phyloP scores from a whole-genome alignment of 2,329 filamentous ascomycete genomes.

The Teratosphaeria destructans region DNA sequence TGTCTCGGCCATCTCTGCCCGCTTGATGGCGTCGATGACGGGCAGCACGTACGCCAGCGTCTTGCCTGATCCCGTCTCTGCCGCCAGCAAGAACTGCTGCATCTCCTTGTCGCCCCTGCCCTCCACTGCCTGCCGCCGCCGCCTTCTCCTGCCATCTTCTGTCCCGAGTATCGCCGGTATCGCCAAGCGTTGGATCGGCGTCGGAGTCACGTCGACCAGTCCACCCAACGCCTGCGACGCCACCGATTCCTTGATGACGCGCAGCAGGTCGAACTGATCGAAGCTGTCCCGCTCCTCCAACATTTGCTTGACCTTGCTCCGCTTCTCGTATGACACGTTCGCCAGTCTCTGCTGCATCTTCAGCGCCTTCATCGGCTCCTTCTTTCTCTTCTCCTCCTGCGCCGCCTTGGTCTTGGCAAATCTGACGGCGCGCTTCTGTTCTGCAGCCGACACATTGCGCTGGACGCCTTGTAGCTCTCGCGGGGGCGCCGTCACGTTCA shows the following conservation, averaged over 20 bases:
- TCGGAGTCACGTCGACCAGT: conserved; percentile 67
- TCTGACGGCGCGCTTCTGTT: conserved; percentile 42
- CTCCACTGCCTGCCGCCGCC: conserved; percentile 17
- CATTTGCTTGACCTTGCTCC: conserved; percentile 50
- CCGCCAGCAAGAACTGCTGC: conserved; percentile 70
- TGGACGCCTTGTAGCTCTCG: conserved; percentile 1
- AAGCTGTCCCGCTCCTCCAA: conserved; percentile 64
- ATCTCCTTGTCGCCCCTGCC: conserved; percentile 31
- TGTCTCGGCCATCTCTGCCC: conserved; percentile 50
- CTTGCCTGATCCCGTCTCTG: conserved; percentile 95
- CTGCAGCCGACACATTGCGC: conserved; percentile 25
- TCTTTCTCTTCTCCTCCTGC: conserved; percentile 39
- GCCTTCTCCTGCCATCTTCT: conserved; percentile 29
- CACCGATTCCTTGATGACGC: conserved; percentile 60
- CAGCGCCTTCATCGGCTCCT: conserved; percentile 62
- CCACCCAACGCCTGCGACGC: conserved; percentile 62
- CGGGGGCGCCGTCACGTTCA: conserved; percentile 42
- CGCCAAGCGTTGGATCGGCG: conserved; percentile 78
- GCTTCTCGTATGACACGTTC: conserved; percentile 63
- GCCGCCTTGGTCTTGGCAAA: conserved; percentile 38
- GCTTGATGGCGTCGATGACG: conserved; percentile 73
- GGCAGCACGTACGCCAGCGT: conserved; percentile 88
- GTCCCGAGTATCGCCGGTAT: conserved; percentile 69
- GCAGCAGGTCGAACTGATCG: conserved; percentile 67
- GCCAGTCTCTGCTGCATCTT: conserved; percentile 85